Conservation (phyloP, 768 basidiomycete genomes). For the Auriscalpium orientale region DNA sequence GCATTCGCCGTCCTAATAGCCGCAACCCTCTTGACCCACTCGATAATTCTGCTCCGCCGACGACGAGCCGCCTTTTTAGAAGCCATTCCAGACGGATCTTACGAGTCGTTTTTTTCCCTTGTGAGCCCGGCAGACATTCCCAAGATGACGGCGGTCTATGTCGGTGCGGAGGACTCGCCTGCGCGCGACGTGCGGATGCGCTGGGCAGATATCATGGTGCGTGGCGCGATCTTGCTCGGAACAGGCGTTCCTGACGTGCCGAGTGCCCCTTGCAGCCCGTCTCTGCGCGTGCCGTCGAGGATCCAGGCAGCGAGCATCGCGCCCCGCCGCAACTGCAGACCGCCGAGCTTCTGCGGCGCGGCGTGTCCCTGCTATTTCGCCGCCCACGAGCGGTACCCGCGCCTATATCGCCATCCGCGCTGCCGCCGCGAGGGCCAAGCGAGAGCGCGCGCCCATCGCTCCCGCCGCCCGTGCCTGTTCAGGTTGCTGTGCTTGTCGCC, state of each 20-base stretch:
- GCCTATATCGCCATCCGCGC: not conserved
- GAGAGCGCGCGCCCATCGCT: not conserved
- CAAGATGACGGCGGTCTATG: conserved; percentile 1
- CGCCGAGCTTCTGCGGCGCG: too few species aligned
- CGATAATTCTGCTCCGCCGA: conserved; percentile 4
- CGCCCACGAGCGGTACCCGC: not conserved
- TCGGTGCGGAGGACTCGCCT: not conserved
- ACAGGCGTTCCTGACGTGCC: not conserved
- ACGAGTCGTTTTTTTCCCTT: not conserved
- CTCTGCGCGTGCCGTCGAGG: not conserved
- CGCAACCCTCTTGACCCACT: not conserved
- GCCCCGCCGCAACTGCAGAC: too few species aligned
- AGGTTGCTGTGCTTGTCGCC: not conserved
- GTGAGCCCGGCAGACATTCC: not conserved
- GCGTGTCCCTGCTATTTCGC: too few species aligned
- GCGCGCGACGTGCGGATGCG: not conserved
- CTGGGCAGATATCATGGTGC: conserved; percentile 3
- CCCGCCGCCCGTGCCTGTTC: not conserved
- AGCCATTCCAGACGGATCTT: not conserved
- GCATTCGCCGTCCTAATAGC: not conserved
- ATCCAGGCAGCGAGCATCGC: not conserved
- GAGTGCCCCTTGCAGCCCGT: not conserved
- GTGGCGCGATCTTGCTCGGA: not conserved
- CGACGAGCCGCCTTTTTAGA: not conserved
- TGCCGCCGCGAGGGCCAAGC: not conserved